These are phyloP conservation scores for Ustilago loliicola DNA, from an alignment of 1,284 basidiomycete species.

Conservation along the genomic window DNA sequence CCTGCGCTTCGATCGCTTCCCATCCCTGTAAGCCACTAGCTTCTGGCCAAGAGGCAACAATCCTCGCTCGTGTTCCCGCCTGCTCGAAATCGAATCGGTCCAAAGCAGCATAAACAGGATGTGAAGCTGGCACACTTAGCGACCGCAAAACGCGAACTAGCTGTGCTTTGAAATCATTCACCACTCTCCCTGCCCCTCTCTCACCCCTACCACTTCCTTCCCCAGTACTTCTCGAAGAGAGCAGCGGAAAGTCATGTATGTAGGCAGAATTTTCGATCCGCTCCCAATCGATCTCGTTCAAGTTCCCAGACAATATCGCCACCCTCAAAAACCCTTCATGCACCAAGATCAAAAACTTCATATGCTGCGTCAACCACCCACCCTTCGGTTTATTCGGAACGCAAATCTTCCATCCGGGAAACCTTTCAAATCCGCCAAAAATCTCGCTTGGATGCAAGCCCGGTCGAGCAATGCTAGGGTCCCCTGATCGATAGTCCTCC, in stretches of 20 bases:
- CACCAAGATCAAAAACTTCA: constrained; percentile 64
- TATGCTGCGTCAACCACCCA: constrained; percentile 58
- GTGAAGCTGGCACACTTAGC: constrained; percentile 51
- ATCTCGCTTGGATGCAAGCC: constrained; percentile 49
- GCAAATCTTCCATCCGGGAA: constrained; percentile 54
- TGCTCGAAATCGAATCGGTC: constrained; percentile 39
- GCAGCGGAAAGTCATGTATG: constrained; percentile 64
- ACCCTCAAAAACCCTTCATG: constrained; percentile 54
- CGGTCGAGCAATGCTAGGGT: constrained; percentile 32
- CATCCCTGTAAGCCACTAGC: constrained; percentile 45
- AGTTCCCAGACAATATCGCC: constrained; percentile 61
- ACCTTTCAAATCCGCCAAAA: constrained; percentile 31
- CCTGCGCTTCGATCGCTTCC: constrained; percentile 57
- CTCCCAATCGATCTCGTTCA: constrained; percentile 66
- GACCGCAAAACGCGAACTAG: constrained; percentile 48
- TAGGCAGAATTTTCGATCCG: constrained; percentile 65
- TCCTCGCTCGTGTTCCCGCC: constrained; percentile 35
- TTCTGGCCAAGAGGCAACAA: constrained; percentile 62
- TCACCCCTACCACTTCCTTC: neutral
- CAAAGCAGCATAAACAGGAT: constrained; percentile 38
- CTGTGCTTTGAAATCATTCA: constrained; percentile 48
- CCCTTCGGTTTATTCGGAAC: constrained; percentile 50
- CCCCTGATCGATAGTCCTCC: constrained; percentile 32
- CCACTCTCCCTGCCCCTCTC: neutral
- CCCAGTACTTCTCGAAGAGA: neutral